phyloP scores from a whole-genome alignment of 1,284 basidiomycete genomes.

The Ustilago hordei region DNA sequence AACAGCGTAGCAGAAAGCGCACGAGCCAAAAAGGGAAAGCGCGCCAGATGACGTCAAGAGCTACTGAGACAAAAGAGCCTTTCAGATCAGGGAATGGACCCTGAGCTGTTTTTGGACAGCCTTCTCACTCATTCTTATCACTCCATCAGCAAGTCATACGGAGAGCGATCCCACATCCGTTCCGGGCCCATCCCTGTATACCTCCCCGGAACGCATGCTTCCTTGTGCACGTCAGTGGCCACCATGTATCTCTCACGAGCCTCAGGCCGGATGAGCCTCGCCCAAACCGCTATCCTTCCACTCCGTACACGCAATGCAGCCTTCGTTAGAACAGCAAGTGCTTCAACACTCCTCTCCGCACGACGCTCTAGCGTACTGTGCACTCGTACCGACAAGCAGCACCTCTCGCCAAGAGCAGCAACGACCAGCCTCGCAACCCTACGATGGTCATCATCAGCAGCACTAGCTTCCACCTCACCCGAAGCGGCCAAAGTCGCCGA shows the following conservation, averaged over 20 bases:
- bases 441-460: slow-evolving; percentile 43
- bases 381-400: not conserved
- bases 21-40: slow-evolving; percentile 17
- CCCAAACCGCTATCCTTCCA: not conserved
- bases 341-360: slow-evolving; percentile 10
- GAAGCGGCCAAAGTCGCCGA: slow-evolving; percentile 51
- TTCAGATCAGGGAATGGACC: slow-evolving; percentile 13
- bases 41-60: slow-evolving; percentile 30
- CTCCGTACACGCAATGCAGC: slow-evolving; percentile 7
- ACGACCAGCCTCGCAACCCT: not conserved
- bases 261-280: slow-evolving; percentile 3
- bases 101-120: slow-evolving; percentile 14
- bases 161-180: not conserved
- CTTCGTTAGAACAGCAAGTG: slow-evolving; percentile 3
- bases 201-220: not conserved
- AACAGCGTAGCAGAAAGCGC: not conserved
- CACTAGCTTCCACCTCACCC: slow-evolving; percentile 42
- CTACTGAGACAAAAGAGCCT: not conserved
- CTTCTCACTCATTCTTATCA: not conserved
- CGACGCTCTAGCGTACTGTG: not conserved
- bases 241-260: slow-evolving; percentile 31
- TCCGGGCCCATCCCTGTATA: not conserved
- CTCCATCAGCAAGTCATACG: not conserved
- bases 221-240: not conserved
- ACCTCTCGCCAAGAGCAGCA: not conserved